A percentile compares a stretch with the other conserved stretches of the same genome.
Evolutionary conservation across 768 basidiomycete genomes (phyloP).

Genomic region (Pluteus cervinus): DNA sequence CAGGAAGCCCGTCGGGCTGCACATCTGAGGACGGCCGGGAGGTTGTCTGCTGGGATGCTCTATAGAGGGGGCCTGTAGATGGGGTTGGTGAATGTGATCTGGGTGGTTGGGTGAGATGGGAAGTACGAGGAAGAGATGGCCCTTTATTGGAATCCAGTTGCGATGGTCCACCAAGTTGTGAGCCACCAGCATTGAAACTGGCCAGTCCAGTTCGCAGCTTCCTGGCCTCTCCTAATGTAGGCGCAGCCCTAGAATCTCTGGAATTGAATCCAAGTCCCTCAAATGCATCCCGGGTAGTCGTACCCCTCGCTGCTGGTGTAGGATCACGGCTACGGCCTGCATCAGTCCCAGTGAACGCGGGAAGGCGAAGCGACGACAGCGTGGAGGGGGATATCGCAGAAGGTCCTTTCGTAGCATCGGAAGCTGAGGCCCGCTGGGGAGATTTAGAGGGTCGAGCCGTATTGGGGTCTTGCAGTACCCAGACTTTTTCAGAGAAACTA

Average conservation of each 20-base stretch:
- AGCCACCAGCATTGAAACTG: constrained; percentile 31
- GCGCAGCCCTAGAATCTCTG: constrained; percentile 40
- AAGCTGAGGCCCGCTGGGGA: constrained; percentile 12
- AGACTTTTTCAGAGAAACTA: constrained; percentile 53
- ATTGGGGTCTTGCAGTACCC: constrained; percentile 42
- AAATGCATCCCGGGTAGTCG: constrained; percentile 82
- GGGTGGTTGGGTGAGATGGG: constrained; percentile 16
- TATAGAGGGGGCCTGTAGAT: constrained; percentile 21
- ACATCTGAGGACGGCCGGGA: constrained; percentile 19
- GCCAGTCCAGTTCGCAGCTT: constrained; percentile 68
- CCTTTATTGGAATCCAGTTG: constrained; percentile 21
- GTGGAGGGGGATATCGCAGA: constrained; percentile 6
- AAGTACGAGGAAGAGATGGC: constrained; percentile 21
- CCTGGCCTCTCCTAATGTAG: constrained; percentile 72
- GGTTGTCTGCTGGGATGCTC: constrained; percentile 22
- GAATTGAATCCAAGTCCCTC: constrained; percentile 59
- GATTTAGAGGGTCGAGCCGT: constrained; percentile 10
- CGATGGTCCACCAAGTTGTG: constrained; percentile 15
- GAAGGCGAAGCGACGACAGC: constrained; percentile 15
- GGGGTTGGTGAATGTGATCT: constrained; percentile 20
- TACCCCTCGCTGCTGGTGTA: constrained; percentile 24
- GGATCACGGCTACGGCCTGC: constrained; percentile 17
- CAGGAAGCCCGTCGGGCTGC: constrained; percentile 35
- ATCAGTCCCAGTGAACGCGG: constrained; percentile 22
- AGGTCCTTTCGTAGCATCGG: constrained; percentile 9